phyloP scores from a whole-genome alignment of 2,329 filamentous ascomycete genomes.

The Penicillium sp. region DNA sequence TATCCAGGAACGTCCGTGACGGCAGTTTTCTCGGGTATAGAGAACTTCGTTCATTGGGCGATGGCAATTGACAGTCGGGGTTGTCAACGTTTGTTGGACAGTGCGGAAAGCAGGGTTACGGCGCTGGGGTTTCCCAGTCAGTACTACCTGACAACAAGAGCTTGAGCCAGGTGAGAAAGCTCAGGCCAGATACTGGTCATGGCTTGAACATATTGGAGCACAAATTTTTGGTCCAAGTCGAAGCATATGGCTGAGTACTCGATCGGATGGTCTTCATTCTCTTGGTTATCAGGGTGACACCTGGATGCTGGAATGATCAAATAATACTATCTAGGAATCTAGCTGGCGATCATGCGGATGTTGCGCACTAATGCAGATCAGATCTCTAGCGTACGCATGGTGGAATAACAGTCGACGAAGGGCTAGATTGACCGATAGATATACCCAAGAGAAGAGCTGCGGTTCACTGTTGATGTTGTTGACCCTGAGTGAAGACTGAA shows the following conservation, averaged over 20 bases:
- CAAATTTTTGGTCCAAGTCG: background rate
- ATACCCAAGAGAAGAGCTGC: background rate
- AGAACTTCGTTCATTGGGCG: background rate
- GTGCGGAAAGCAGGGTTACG: background rate
- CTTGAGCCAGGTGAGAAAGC: background rate
- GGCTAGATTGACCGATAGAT: background rate
- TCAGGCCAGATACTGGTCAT: background rate
- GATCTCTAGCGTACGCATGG: background rate
- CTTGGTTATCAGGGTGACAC: background rate
- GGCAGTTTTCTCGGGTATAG: background rate
- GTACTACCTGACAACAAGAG: background rate
- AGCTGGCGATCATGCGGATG: background rate
- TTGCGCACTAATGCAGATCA: background rate
- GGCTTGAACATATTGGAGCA: background rate
- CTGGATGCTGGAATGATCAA: background rate
- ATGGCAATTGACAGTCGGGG: background rate
- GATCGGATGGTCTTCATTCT: background rate
- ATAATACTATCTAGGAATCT: too few species aligned
- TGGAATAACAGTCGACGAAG: background rate
- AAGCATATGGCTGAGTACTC: background rate
- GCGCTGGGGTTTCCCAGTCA: background rate
- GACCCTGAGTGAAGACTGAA: background rate
- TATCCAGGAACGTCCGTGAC: background rate
- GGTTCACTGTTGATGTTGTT: background rate
- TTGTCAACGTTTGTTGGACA: background rate